phyloP scores from a whole-genome alignment of 768 basidiomycete genomes.

The Tricholoma sp. region DNA sequence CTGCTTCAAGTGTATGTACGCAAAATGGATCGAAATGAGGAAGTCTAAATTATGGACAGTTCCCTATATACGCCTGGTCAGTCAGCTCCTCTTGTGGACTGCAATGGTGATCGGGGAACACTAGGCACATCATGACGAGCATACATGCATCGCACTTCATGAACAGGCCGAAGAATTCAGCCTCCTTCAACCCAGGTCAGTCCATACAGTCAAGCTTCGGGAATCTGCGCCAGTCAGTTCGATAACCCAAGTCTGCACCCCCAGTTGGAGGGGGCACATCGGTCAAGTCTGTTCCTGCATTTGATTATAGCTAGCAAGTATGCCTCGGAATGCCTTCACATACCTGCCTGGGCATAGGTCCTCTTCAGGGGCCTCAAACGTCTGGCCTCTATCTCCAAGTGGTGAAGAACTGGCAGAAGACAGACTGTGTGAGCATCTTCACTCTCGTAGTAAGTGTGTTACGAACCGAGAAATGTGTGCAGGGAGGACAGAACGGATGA shows the following conservation, averaged over 20 bases:
- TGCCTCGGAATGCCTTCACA: neutral
- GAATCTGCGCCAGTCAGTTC: neutral
- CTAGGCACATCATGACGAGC: neutral
- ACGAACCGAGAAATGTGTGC: no score
- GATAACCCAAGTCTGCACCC: neutral
- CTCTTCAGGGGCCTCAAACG: neutral
- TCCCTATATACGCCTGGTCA: neutral
- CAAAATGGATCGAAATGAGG: no score
- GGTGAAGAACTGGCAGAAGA: neutral
- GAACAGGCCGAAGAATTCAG: neutral
- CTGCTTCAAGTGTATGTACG: no score
- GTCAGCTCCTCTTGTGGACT: neutral
- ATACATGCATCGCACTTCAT: neutral
- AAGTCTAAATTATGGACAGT: neutral
- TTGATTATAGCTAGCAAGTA: neutral
- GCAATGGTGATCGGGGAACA: neutral
- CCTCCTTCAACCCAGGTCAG: neutral
- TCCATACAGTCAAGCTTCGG: neutral
- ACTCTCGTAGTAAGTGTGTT: no score
- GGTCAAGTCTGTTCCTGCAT: neutral
- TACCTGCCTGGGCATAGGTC: neutral
- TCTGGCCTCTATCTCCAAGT: neutral
- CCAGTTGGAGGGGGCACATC: neutral
- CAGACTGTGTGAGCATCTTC: neutral
- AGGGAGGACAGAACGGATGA: no score